These are phyloP conservation scores for Aegilops tauschii DNA, from an alignment of 176 grass and related monocot genomes.

Conservation along the genomic window DNA sequence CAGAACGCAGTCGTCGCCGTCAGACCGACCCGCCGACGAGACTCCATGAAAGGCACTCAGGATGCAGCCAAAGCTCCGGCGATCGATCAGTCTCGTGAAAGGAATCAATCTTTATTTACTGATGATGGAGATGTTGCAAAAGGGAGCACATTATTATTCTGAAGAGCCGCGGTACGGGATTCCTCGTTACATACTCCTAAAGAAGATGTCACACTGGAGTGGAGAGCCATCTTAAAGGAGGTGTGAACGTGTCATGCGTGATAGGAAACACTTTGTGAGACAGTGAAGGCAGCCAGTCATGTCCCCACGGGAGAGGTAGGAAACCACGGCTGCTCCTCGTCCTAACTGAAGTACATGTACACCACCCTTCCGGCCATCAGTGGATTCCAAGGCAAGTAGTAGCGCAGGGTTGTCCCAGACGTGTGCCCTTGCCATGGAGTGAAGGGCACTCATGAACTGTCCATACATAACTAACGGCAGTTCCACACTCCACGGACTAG, in stretches of 20 bases:
- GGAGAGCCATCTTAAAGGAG: not conserved
- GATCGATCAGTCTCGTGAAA: not conserved
- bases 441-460: conserved; percentile 29
- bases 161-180: not conserved
- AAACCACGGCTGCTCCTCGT: not conserved
- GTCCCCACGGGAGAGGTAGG: not conserved
- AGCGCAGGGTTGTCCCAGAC: not conserved
- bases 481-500: not conserved
- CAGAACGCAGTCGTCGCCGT: not conserved
- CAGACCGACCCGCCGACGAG: not conserved
- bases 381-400: conserved; percentile 41
- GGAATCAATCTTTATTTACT: conserved; percentile 7
- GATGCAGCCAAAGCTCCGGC: not conserved
- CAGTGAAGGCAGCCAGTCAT: not conserved
- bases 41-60: not conserved
- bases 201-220: not conserved
- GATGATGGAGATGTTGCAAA: conserved; percentile 17
- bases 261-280: not conserved
- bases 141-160: not conserved
- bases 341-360: not conserved
- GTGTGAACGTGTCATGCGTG: not conserved
- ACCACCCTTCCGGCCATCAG: not conserved
- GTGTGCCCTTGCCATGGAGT: conserved; percentile 31
- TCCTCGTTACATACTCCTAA: not conserved
- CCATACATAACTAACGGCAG: conserved; percentile 10